Evolutionary conservation across 495 filamentous ascomycete species (phyloP).

Genomic region (Friedmanniomyces endolithicus): DNA sequence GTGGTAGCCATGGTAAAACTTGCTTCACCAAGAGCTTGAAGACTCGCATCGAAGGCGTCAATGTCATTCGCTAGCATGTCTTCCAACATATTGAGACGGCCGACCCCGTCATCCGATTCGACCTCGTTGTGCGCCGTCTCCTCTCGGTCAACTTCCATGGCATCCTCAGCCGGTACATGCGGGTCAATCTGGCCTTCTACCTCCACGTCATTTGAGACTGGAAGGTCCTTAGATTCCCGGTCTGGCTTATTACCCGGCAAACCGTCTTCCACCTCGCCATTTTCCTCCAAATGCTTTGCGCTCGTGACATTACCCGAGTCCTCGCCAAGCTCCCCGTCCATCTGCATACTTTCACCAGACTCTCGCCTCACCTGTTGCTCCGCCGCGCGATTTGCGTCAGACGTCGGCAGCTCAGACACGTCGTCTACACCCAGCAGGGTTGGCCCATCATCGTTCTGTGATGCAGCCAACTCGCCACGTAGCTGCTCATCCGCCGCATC

Average conservation of each 20-base stretch:
- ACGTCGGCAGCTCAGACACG: conserved; percentile 7
- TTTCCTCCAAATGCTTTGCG: too few species aligned
- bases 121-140: background rate
- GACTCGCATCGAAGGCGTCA: background rate
- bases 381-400: conserved; percentile 7
- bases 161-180: background rate
- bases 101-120: background rate
- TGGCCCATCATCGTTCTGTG: background rate
- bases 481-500: background rate
- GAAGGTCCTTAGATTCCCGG: background rate
- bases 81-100: background rate
- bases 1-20: background rate
- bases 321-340: background rate
- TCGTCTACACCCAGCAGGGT: too few species aligned
- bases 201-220: background rate
- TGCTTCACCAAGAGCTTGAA: background rate
- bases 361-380: conserved; percentile 11
- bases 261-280: too few species aligned
- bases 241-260: too few species aligned
- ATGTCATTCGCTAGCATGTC: background rate
- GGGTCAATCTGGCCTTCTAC: background rate
- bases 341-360: background rate
- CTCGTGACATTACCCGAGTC: too few species aligned
- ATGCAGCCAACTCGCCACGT: background rate
- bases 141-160: background rate